phyloP scores from a whole-genome alignment of 306 rosid genomes.

The Canavalia gladiata region DNA sequence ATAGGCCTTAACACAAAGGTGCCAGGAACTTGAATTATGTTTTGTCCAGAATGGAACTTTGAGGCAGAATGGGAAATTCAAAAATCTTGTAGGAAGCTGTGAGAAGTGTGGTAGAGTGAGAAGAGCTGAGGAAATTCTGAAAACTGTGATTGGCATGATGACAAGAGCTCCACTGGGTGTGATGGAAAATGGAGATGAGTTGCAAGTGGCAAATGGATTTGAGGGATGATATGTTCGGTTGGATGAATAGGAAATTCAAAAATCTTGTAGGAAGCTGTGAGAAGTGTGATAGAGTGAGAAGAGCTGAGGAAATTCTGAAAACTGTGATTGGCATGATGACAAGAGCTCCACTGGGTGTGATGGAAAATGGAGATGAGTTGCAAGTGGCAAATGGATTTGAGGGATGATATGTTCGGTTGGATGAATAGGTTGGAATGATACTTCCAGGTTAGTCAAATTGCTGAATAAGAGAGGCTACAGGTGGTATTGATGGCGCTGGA shows the following conservation, averaged over 20 bases:
- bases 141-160: not conserved
- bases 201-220: not conserved
- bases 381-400: not conserved
- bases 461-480: not conserved
- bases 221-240: not conserved
- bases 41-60: not conserved
- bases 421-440: conserved; percentile 14
- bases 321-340: not conserved
- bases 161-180: not conserved
- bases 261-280: not conserved
- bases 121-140: not conserved
- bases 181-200: not conserved
- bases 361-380: not conserved
- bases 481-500: not conserved
- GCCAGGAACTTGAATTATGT: not conserved
- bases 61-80: not conserved
- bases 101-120: not conserved
- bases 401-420: not conserved
- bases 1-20: no score
- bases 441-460: not conserved
- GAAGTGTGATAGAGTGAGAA: not conserved
- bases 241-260: conserved; percentile 2
- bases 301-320: not conserved
- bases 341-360: not conserved
- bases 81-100: not conserved